These are phyloP conservation scores for Nakazawaea populi DNA, from an alignment of 805 yeast species.

Conservation along the genomic window DNA sequence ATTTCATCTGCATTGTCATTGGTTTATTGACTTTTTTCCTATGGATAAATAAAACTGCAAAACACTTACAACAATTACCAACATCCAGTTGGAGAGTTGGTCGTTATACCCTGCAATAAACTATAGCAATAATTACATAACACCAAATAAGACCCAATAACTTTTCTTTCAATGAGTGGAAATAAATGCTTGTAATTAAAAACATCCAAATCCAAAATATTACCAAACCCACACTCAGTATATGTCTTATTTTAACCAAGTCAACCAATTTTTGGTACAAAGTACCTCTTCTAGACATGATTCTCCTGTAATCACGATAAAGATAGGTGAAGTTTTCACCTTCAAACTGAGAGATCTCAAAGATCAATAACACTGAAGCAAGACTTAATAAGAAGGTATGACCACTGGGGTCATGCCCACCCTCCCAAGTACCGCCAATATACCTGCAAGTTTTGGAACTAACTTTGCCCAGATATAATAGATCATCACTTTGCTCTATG, in stretches of 20 bases:
- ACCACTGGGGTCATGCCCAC: slow-evolving; percentile 97
- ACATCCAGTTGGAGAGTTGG: slow-evolving; percentile 69
- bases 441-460: slow-evolving; percentile 43
- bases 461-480: slow-evolving; percentile 10
- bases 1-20: slow-evolving; percentile 58
- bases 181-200: slow-evolving; percentile 74
- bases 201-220: slow-evolving; percentile 83
- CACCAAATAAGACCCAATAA: slow-evolving; percentile 65
- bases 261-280: background rate
- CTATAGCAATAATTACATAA: slow-evolving; percentile 38
- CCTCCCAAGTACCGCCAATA: slow-evolving; percentile 62
- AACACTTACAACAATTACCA: slow-evolving; percentile 66
- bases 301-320: background rate
- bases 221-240: slow-evolving; percentile 21
- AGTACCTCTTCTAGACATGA: background rate
- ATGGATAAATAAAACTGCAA: slow-evolving; percentile 61
- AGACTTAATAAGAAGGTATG: slow-evolving; percentile 78
- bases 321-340: background rate
- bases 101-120: slow-evolving; percentile 32
- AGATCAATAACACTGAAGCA: slow-evolving; percentile 56
- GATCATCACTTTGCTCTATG: background rate
- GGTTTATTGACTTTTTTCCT: slow-evolving; percentile 61
- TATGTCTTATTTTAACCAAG: background rate
- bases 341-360: slow-evolving; percentile 39
- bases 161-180: slow-evolving; percentile 78